Percentiles rank a stretch among this genome's conserved stretches.
Conservation (phyloP, 345 rosid species). For the Lepidium sativum region DNA sequence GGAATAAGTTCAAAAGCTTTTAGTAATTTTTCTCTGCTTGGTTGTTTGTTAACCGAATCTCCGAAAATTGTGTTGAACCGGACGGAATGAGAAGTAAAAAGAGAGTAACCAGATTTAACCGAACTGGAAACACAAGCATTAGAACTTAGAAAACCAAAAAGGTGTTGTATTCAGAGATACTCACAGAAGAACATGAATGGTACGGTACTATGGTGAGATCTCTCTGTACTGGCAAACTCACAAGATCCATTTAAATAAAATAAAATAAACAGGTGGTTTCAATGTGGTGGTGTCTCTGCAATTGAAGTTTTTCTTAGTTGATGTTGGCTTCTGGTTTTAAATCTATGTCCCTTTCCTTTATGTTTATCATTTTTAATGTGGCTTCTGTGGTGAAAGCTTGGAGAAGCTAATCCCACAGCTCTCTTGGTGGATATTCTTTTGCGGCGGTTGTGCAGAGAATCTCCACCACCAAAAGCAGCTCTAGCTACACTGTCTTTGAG, state of each 20-base stretch:
- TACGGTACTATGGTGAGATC: too few species aligned
- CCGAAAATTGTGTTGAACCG: neutral
- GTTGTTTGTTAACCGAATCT: neutral
- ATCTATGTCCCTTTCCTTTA: slow-evolving; percentile 13
- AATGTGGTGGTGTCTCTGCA: slow-evolving; percentile 4
- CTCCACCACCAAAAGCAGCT: slow-evolving; percentile 58
- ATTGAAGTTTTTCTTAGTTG: slow-evolving; percentile 21
- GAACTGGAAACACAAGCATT: neutral
- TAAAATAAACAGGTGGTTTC: too few species aligned
- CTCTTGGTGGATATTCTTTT: slow-evolving; percentile 20
- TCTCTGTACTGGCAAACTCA: neutral
- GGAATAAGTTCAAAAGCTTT: slow-evolving; percentile 38
- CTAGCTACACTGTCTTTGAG: slow-evolving; percentile 65
- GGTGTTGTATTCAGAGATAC: neutral
- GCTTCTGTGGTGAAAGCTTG: slow-evolving; percentile 25
- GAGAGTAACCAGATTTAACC: neutral
- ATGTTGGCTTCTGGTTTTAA: slow-evolving; percentile 32
- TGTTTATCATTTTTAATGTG: neutral
- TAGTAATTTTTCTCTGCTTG: neutral
- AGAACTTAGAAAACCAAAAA: neutral
- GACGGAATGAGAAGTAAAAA: neutral
- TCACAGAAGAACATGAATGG: neutral
- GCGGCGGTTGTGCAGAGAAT: slow-evolving; percentile 14
- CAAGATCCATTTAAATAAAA: neutral
- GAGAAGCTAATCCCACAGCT: slow-evolving; percentile 19